Evolutionary conservation across 441 rosid genomes (phyloP).

Genomic region (Erysimum cheiri): DNA sequence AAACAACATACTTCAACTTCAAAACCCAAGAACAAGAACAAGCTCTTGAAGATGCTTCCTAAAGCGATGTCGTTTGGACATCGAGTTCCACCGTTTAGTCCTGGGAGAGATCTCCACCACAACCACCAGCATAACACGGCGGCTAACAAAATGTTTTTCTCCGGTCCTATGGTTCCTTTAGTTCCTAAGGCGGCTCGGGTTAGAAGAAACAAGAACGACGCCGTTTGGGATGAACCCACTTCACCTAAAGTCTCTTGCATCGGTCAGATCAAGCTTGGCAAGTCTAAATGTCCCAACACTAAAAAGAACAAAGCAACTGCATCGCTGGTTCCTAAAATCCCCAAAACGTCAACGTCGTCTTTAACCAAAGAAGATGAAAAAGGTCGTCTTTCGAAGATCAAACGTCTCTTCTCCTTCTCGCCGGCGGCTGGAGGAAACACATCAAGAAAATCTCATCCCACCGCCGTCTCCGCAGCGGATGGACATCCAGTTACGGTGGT

Average conservation of each 20-base stretch:
- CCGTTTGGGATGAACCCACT: conserved; percentile 69
- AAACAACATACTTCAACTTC: conserved; percentile 37
- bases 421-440: conserved; percentile 31
- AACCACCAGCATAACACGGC: conserved; percentile 17
- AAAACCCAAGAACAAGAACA: conserved; percentile 52
- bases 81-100: conserved; percentile 70
- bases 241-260: conserved; percentile 94
- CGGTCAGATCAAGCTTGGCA: conserved; percentile 74
- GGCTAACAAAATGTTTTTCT: conserved; percentile 46
- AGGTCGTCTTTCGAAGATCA: conserved; percentile 43
- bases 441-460: conserved; percentile 39
- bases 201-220: conserved; percentile 49
- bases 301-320: conserved; percentile 47
- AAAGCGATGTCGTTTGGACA: conserved; percentile 63
- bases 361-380: conserved; percentile 31
- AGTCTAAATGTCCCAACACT: conserved; percentile 44
- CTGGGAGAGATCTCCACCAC: conserved; percentile 56
- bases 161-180: conserved; percentile 70
- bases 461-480: conserved; percentile 19
- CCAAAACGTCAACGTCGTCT: conserved; percentile 21
- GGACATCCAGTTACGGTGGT: conserved; percentile 42
- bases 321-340: conserved; percentile 26
- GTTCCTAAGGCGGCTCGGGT: conserved; percentile 69
- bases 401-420: conserved; percentile 46
- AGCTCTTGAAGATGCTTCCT: conserved; percentile 63